Percentiles rank a stretch among this genome's conserved stretches.
phyloP scores from a whole-genome alignment of 2,329 filamentous ascomycete genomes.

The Mycosphaerella sp. region DNA sequence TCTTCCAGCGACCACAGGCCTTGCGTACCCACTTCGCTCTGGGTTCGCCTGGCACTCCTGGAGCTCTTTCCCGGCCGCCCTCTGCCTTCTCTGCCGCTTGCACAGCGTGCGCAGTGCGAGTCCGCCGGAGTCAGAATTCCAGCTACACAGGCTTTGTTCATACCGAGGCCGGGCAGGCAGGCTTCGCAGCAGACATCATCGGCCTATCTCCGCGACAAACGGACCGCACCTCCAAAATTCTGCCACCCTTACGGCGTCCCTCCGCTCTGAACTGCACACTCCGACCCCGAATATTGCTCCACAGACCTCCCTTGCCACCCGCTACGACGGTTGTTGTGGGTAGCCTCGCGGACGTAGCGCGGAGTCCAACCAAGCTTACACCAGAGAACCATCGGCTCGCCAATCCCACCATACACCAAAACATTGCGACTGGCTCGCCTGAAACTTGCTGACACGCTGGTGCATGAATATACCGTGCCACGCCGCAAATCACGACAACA shows the following conservation, averaged over 20 bases:
- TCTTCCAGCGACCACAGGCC: conserved; percentile 6
- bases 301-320: background rate
- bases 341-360: conserved; percentile 2
- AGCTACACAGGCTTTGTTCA: background rate
- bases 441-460: conserved; percentile 15
- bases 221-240: conserved; percentile 20
- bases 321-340: conserved; percentile 3
- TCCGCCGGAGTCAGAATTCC: background rate
- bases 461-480: conserved; percentile 10
- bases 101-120: conserved; percentile 3
- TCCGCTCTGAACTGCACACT: conserved; percentile 12
- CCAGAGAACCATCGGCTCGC: conserved; percentile 15
- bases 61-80: conserved; percentile 10
- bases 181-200: conserved; percentile 8
- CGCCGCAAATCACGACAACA: conserved; percentile 8
- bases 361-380: conserved; percentile 5
- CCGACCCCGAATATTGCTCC: background rate
- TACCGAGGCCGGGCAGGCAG: conserved; percentile 8
- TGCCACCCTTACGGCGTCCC: conserved; percentile 18
- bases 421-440: conserved; percentile 5
- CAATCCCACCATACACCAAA: conserved; percentile 14
- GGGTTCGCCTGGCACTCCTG: background rate
- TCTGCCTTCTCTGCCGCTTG: conserved; percentile 9
- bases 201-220: conserved; percentile 20
- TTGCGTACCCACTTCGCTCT: conserved; percentile 10